phyloP scores from a whole-genome alignment of 306 rosid genomes.

The Pachyrhizus erosus region DNA sequence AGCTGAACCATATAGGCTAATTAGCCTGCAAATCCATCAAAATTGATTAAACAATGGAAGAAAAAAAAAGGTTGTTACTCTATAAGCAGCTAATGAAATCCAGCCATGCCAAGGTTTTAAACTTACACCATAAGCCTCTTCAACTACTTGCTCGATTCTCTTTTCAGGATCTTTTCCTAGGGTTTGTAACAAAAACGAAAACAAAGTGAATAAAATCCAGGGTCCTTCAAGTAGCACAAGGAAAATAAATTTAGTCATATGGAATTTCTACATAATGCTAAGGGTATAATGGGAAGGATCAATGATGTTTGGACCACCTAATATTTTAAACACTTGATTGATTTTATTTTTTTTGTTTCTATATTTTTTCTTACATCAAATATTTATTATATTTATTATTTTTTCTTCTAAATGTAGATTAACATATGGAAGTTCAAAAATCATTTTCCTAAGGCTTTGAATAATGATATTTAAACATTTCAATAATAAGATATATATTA shows the following conservation, averaged over 20 bases:
- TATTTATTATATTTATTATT: no score
- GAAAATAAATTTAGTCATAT: neutral
- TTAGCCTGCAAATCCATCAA: neutral
- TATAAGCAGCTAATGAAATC: constrained; percentile 91
- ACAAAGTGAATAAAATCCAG: constrained; percentile 79
- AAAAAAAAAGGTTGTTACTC: constrained; percentile 51
- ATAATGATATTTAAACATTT: no score
- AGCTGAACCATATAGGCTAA: neutral
- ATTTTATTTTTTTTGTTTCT: no score
- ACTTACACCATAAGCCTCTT: constrained; percentile 66
- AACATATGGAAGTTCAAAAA: no score
- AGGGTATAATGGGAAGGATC: no score
- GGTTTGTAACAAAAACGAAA: constrained; percentile 59
- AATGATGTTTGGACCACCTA: no score
- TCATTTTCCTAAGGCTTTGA: no score
- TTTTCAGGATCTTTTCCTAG: constrained; percentile 57
- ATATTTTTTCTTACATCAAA: no score
- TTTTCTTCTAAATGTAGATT: no score
- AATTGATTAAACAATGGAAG: neutral
- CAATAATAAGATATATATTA: no score
- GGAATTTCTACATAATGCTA: neutral
- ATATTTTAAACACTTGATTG: no score
- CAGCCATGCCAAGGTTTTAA: constrained; percentile 92
- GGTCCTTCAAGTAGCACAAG: constrained; percentile 56
- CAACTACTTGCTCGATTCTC: constrained; percentile 76